Percentiles rank a stretch among this genome's conserved stretches.
phyloP scores from a whole-genome alignment of 2,329 filamentous ascomycete genomes.

The Epicoccum sorghinum region DNA sequence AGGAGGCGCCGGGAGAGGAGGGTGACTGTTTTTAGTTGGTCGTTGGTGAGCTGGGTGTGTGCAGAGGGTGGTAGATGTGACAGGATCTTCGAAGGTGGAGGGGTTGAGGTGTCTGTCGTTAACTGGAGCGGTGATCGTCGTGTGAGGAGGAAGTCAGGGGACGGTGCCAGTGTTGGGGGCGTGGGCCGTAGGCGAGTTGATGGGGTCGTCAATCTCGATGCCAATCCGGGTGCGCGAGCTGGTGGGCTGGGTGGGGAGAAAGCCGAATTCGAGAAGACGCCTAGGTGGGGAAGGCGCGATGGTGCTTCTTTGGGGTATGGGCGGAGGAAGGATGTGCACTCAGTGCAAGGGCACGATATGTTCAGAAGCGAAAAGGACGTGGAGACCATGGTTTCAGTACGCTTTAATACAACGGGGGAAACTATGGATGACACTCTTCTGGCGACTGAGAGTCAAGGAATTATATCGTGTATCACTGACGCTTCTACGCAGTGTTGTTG shows the following conservation, averaged over 20 bases:
- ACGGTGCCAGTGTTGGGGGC: neutral
- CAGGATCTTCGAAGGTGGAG: neutral
- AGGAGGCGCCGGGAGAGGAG: neutral
- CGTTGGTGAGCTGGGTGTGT: too few species aligned
- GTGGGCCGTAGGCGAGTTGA: neutral
- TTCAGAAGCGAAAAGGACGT: conserved; percentile 7
- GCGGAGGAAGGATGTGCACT: conserved; percentile 21
- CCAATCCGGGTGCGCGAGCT: neutral
- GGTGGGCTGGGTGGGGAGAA: neutral
- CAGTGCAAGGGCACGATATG: conserved; percentile 21
- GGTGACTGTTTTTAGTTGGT: neutral
- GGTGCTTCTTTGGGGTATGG: conserved; percentile 7
- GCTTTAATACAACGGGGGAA: neutral
- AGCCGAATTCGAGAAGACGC: neutral
- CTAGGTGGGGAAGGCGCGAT: neutral
- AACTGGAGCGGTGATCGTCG: neutral
- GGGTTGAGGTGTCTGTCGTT: too few species aligned
- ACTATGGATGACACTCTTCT: neutral
- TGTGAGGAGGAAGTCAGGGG: neutral
- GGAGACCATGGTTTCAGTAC: conserved; percentile 2
- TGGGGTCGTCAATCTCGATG: neutral
- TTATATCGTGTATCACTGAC: too few species aligned
- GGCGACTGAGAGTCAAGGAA: too few species aligned
- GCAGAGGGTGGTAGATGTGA: neutral
- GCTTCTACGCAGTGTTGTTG: neutral